Evolutionary conservation across 768 basidiomycete genomes (phyloP).

Genomic region (Hericium erinaceus): DNA sequence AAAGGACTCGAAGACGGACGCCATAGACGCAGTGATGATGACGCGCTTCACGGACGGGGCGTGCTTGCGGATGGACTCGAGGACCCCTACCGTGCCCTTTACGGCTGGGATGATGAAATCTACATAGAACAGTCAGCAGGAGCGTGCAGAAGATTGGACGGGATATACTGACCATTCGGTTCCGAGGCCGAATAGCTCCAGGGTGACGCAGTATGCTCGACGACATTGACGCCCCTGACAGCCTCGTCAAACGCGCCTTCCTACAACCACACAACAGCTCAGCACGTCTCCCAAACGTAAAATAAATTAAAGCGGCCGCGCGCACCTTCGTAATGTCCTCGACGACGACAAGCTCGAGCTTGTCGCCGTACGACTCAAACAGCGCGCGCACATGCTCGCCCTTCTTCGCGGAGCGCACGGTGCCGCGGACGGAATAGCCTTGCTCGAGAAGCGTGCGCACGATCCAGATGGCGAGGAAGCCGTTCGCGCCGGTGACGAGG

Average conservation of each 20-base stretch:
- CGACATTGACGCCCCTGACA: constrained; percentile 32
- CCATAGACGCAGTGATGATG: constrained; percentile 35
- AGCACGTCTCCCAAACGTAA: too few relatives aligned
- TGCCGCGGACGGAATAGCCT: constrained; percentile 33
- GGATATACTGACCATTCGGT: constrained; percentile 11
- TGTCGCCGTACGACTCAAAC: constrained; percentile 26
- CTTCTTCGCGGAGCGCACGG: constrained; percentile 35
- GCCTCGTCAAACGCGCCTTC: constrained; percentile 32
- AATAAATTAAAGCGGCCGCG: too few relatives aligned
- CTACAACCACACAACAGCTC: background rate
- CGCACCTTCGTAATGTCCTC: constrained; percentile 31
- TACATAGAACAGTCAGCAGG: background rate
- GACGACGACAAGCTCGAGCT: constrained; percentile 34
- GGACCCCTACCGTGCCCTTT: constrained; percentile 27
- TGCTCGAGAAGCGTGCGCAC: constrained; percentile 25
- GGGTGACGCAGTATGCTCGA: constrained; percentile 28
- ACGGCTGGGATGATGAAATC: constrained; percentile 32
- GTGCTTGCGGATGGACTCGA: constrained; percentile 24
- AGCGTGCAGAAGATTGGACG: background rate
- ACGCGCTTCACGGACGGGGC: constrained; percentile 30
- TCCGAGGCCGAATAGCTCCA: constrained; percentile 19
- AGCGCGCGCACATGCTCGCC: constrained; percentile 30
- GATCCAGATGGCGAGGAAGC: constrained; percentile 22
- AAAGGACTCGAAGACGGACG: constrained; percentile 15
- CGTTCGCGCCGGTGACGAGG: constrained; percentile 7